Evolutionary conservation across 441 rosid species (phyloP).

Genomic region (Croton laevigatus): DNA sequence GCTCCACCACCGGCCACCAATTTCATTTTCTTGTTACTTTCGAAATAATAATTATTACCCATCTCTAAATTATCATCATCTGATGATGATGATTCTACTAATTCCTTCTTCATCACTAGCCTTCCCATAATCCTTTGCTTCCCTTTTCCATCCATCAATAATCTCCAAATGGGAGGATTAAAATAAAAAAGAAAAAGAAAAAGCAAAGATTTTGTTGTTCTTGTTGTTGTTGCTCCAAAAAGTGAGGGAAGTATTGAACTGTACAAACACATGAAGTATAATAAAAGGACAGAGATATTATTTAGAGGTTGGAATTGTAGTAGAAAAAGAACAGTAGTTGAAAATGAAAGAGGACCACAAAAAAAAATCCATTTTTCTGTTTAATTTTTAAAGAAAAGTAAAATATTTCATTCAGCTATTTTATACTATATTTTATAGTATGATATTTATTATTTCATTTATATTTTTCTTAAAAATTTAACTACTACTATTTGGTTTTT

Average conservation of each 20-base stretch:
- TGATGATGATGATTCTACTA: conserved; percentile 10
- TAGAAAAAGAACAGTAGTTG: neutral
- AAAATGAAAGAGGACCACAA: conserved; percentile 31
- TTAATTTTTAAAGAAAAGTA: neutral
- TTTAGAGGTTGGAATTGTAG: neutral
- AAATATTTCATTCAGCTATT: too few relatives aligned
- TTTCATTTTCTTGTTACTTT: conserved; percentile 28
- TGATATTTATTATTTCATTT: too few relatives aligned
- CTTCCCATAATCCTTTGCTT: conserved; percentile 29
- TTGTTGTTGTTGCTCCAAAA: neutral
- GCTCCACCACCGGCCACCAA: conserved; percentile 15
- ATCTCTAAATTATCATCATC: conserved; percentile 22
- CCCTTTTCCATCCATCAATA: conserved; percentile 42
- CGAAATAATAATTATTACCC: conserved; percentile 10
- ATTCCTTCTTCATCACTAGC: conserved; percentile 32
- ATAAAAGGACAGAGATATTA: neutral
- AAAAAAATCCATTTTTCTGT: conserved; percentile 13
- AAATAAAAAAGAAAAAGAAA: too few relatives aligned
- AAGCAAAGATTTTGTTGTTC: too few relatives aligned
- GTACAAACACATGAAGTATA: neutral
- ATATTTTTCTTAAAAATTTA: too few relatives aligned
- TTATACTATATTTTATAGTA: too few relatives aligned
- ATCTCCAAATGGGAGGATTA: neutral
- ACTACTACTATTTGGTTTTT: too few relatives aligned
- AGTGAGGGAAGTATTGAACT: neutral